Evolutionary conservation across 225 moss, liverwort and hornwort genomes (phyloP), one percentile per base, ranked within the genome.

Genomic region (Neckera pumila): DNA sequence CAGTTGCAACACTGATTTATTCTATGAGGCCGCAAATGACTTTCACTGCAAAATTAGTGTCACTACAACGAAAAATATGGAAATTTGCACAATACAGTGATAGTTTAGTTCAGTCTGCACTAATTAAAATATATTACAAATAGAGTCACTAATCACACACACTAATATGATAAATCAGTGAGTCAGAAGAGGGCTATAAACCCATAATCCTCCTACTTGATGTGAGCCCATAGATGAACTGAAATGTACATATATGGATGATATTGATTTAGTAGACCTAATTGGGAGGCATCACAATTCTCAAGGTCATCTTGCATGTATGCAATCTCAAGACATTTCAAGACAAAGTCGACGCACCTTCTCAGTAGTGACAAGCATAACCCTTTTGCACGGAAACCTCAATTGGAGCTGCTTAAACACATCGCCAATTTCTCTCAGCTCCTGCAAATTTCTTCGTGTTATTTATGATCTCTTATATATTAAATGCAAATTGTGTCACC

Each of bases 301-400:
- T 67, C 20, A 40, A 67, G 19, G 67, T 53, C 57, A 45, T 34
- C 58, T 58, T 27, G 38, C 4, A 57, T 1, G 69, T 27, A 63
- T 42, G 81, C 66, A 45, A 40, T 84, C 67, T 78, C 51, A 61
- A 86, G 60, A 82, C 36, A 22, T 84, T 75, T 78, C 51, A 61
- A 86, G 60, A 82, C 36, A 22, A 57, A 69, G 86, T 63, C 19
- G 43, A 82, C 84, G 73, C 90, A 99, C 98, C 97, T 99, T 99
- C 82, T 99, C 98, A 83, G 95, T 99, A 8, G 95, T 90, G 59
- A 99, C 92, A 75, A 99, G 91, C 86, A 97, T 84, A 74, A 93
- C 84, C 51, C 47, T 91, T 36, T 82, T 78, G 36, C 57, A 62
- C 42, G 88, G 87, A 91, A 93, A 97, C 86, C 85, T 91, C 65